Conservation (phyloP, 345 rosid genomes). For the Sonneratia caseolaris region DNA sequence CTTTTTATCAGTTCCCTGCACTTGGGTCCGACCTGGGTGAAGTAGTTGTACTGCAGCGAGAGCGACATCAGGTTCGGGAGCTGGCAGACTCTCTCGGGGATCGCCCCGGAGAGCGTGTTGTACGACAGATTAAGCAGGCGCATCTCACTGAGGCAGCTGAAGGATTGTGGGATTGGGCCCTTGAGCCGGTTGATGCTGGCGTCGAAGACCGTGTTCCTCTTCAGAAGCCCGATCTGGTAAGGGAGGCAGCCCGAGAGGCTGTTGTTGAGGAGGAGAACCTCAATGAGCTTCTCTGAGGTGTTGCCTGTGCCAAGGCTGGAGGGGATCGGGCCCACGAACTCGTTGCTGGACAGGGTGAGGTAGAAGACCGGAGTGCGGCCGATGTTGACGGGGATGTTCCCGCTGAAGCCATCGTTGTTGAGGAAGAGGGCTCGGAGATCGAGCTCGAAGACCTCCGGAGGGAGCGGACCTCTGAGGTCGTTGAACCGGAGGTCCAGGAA, state of each 20-base stretch:
- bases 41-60: conserved; percentile 34
- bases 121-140: conserved; percentile 24
- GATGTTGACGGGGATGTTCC: conserved; percentile 28
- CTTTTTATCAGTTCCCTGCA: conserved; percentile 27
- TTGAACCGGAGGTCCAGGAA: conserved; percentile 54
- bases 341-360: conserved; percentile 51
- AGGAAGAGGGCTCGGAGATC: conserved; percentile 46
- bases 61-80: conserved; percentile 25
- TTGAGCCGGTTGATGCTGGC: conserved; percentile 31
- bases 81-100: conserved; percentile 43
- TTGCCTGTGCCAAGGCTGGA: conserved; percentile 32
- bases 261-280: conserved; percentile 46
- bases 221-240: conserved; percentile 37
- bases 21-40: conserved; percentile 44
- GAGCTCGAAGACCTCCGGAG: conserved; percentile 21
- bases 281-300: conserved; percentile 14
- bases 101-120: conserved; percentile 32
- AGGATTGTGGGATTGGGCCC: conserved; percentile 48
- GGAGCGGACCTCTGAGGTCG: conserved; percentile 24
- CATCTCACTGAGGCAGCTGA: conserved; percentile 37
- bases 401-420: conserved; percentile 36
- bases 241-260: conserved; percentile 42
- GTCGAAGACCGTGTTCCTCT: conserved; percentile 26
- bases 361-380: conserved; percentile 34
- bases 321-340: conserved; percentile 39